Evolutionary conservation across 345 rosid species (phyloP).

Genomic region (Erodium maritimum): DNA sequence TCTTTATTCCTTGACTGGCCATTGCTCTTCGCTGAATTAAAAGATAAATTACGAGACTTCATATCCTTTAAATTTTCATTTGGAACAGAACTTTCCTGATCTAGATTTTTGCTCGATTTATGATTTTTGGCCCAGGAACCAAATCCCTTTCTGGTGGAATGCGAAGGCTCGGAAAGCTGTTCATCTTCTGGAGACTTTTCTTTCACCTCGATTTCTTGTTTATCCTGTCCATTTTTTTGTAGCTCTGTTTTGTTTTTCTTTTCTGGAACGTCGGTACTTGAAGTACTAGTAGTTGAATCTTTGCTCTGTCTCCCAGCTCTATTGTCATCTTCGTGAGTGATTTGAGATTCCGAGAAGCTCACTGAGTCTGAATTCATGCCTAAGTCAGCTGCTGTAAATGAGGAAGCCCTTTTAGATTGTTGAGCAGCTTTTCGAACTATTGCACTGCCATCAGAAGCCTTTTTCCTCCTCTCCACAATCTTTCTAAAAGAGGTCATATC

Average conservation of each 20-base stretch:
- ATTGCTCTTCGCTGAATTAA: constrained; percentile 20
- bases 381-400: neutral
- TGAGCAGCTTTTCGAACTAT: neutral
- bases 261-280: neutral
- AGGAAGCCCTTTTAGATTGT: constrained; percentile 1
- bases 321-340: constrained; percentile 10
- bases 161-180: constrained; percentile 19
- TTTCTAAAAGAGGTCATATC: constrained; percentile 8
- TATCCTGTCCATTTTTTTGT: constrained; percentile 18
- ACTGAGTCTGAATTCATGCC: no score
- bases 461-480: neutral
- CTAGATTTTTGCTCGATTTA: constrained; percentile 29
- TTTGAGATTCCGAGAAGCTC: constrained; percentile 6
- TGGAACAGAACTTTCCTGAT: constrained; percentile 27
- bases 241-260: neutral
- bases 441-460: constrained; percentile 1
- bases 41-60: constrained; percentile 46
- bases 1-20: constrained; percentile 14
- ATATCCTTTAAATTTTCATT: constrained; percentile 36
- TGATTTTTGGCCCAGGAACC: constrained; percentile 48
- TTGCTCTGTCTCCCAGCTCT: constrained; percentile 19
- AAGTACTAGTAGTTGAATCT: constrained; percentile 2
- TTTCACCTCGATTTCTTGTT: constrained; percentile 13
- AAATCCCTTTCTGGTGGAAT: constrained; percentile 32
- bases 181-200: constrained; percentile 30